Evolutionary conservation across 2,329 filamentous ascomycete species (phyloP).

Genomic region (Cercospora canescens): DNA sequence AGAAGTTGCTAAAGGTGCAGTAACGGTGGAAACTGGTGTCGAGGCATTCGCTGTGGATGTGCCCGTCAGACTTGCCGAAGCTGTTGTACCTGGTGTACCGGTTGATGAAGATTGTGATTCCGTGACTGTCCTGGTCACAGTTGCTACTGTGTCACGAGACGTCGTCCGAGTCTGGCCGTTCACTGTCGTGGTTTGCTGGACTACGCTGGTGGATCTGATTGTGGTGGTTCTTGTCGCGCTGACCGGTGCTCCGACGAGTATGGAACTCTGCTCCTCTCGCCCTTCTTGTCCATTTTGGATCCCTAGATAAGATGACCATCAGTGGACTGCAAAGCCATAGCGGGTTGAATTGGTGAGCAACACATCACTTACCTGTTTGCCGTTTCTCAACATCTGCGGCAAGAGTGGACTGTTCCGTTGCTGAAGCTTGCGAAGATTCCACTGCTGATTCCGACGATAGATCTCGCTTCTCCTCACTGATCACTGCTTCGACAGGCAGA

Average conservation of each 20-base stretch:
- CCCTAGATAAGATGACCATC: background rate
- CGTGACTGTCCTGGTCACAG: conserved; percentile 11
- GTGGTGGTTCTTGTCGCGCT: background rate
- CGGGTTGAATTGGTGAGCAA: background rate
- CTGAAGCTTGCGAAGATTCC: background rate
- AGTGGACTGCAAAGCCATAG: background rate
- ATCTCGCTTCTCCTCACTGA: background rate
- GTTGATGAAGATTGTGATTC: conserved; percentile 4
- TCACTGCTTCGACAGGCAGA: background rate
- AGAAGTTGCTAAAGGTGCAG: conserved; percentile 11
- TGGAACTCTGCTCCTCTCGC: background rate
- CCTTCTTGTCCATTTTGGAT: background rate
- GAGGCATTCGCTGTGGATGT: conserved; percentile 1
- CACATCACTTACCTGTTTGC: background rate
- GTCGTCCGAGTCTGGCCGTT: background rate
- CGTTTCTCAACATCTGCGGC: background rate
- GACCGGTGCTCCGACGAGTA: background rate
- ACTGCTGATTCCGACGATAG: no score
- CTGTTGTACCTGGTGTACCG: background rate
- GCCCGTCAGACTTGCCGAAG: conserved; percentile 8
- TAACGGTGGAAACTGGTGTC: conserved; percentile 8
- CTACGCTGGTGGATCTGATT: conserved; percentile 5
- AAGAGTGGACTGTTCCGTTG: background rate
- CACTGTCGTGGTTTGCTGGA: background rate
- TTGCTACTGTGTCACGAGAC: background rate